phyloP scores from a whole-genome alignment of 2,329 filamentous ascomycete species.

The Lasiodiplodia citricola region DNA sequence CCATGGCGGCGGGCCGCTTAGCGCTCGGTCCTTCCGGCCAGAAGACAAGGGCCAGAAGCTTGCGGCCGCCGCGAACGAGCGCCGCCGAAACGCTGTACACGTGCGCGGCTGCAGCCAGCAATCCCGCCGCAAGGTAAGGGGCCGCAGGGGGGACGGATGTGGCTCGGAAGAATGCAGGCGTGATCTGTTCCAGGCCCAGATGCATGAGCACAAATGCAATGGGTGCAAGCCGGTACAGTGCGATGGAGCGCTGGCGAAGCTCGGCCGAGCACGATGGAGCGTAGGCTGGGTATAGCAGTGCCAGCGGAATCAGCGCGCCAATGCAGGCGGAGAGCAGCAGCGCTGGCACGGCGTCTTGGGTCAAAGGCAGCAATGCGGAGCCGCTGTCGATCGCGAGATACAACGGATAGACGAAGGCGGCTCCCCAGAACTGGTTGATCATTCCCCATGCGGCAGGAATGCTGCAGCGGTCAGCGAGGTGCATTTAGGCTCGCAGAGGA shows the following conservation, averaged over 20 bases:
- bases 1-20: neutral
- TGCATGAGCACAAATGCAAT: neutral
- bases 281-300: neutral
- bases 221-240: neutral
- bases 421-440: neutral
- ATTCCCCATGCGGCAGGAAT: neutral
- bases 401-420: slow-evolving; percentile 2
- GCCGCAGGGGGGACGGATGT: neutral
- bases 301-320: neutral
- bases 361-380: neutral
- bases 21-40: neutral
- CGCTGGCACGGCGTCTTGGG: neutral
- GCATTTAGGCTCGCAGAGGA: neutral
- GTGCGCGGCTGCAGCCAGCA: neutral
- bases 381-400: neutral
- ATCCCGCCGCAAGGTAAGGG: neutral
- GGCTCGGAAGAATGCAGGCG: neutral
- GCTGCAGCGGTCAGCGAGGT: neutral
- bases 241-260: neutral
- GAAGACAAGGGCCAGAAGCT: neutral
- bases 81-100: neutral
- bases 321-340: neutral
- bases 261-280: neutral
- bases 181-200: neutral
- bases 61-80: neutral